Base-by-base conservation (phyloP, 2,329 filamentous ascomycete species). In the Cordyceps javanica region DNA sequence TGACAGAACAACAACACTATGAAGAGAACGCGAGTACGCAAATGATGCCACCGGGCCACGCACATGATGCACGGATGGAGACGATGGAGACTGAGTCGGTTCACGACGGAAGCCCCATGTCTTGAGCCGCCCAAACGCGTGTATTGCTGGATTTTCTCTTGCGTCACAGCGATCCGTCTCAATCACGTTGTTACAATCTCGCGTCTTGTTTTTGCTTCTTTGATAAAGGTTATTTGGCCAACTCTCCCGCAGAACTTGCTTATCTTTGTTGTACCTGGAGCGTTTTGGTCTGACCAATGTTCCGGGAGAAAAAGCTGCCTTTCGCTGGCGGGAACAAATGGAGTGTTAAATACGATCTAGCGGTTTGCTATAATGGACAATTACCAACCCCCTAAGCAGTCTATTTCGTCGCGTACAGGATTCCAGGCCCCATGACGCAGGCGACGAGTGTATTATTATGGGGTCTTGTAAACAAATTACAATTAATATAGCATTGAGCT, bases 1-100 rank as follows among this genome's bases (percentile, higher is more conserved):
- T 66, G 23, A 62, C 57, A 16, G 64, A 66, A 13, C 25, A 26
- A 36, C 59, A 59, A 21, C 51, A 54, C 19, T 44, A 16, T 21
- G 38, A 44, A 7, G 26, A 51, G 19, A n/a, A 39, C 5, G 4
- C 39, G 11, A 8, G 19, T 8, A 19, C 39, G 11, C 42, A 55
- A 26, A 26, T 55, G 41, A 38, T 55, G 53, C 32, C 41, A 1
- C 34, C 30, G 23, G 42, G 34, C 4, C 53, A 56, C 19, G 25
- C 53, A 34, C 53, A 56, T 8, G 53, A 49, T 11, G 44, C 53
- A 3, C 30, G 41, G 5, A 41, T 49, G 42, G 44, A 48, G 44
- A 38, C 19, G 11, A 44, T 42, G 28, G 51, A 54, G 19, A 34
- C 38, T 14, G 39, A 26, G 14, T 44, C 51, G 19, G 38, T 11